Conservation (phyloP, 2,329 filamentous ascomycete species). For the Epichloe gansuensis region DNA sequence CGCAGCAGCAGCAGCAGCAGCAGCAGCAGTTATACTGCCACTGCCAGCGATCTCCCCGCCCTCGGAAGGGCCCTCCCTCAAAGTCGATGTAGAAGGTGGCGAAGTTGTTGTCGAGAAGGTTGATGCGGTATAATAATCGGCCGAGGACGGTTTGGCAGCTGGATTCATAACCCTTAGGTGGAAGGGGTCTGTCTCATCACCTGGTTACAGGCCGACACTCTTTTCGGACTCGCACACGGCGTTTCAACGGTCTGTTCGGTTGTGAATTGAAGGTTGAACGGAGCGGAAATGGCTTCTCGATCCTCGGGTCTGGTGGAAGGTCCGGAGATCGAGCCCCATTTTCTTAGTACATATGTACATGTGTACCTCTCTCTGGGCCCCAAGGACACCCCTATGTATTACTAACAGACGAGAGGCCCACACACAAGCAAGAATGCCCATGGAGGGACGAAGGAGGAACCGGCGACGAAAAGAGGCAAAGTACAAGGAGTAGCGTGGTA, state of each 20-base stretch:
- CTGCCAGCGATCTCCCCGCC: background rate
- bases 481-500: no score
- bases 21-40: background rate
- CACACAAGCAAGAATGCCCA: background rate
- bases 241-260: conserved; percentile 5
- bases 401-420: no score
- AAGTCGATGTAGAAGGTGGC: background rate
- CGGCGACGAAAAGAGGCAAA: no score
- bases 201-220: background rate
- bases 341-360: background rate
- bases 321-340: conserved; percentile 8
- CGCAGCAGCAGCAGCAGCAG: background rate
- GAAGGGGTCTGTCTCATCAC: background rate
- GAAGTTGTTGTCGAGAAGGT: background rate
- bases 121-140: background rate
- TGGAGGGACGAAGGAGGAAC: background rate
- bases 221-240: conserved; percentile 2
- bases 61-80: background rate
- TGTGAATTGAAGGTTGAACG: conserved; percentile 8
- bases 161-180: conserved; percentile 3
- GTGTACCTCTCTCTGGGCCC: no score
- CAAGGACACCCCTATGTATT: no score
- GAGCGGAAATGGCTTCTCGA: conserved; percentile 7
- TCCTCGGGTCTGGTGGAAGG: conserved; percentile 5
- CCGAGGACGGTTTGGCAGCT: background rate